Base-by-base conservation (phyloP, 129 eudicot genomes). In the Flaveria brownii region DNA sequence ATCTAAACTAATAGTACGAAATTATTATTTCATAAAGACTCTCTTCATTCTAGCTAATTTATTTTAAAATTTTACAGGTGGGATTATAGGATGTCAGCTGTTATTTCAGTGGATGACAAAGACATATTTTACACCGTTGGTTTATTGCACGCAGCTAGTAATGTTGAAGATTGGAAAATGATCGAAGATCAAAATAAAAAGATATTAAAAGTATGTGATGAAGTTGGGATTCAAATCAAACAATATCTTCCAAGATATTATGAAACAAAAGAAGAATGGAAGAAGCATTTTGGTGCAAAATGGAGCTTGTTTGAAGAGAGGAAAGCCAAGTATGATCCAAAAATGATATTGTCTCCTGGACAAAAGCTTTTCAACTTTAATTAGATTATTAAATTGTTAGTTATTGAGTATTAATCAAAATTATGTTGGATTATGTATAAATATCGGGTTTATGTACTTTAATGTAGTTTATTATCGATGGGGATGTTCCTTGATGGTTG, bases 31-130 rank as follows among this genome's bases (percentile, higher is more conserved):
- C 13, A n/a, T 13, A 13, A 0, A n/a, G 0, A 13, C 9, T 41
- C 18, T 10, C 5, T 4, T 3, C 3, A 49, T 26, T 3, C 16
- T 26, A 22, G 2, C 11, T 28, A 30, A 45, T 72, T 20, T 14
- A n/a, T 17, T 60, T 50, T 11, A 23, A 71, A 23, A 30, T 3
- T 52, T 51, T 67, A 80, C 83, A 94, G 99, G 91, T 94, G 97
- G 97, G 94, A 94, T 80, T 87, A 84, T 65, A 62, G 66, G 68
- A 94, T 91, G 97, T 91, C 97, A 9, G 93, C 97, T 3, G 82
- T 83, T 6, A 80, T 65, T 83, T 92, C 96, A 28, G 88, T 87
- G 8, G 99, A 95, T 50, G 92, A 89, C 4, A 97, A 87, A 72
- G 92, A 89, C 12, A 80, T 83, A 20, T 89, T 94, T 52, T 94